Evolutionary conservation across 768 basidiomycete species (phyloP).

Genomic region (Podaxis rugospora): DNA sequence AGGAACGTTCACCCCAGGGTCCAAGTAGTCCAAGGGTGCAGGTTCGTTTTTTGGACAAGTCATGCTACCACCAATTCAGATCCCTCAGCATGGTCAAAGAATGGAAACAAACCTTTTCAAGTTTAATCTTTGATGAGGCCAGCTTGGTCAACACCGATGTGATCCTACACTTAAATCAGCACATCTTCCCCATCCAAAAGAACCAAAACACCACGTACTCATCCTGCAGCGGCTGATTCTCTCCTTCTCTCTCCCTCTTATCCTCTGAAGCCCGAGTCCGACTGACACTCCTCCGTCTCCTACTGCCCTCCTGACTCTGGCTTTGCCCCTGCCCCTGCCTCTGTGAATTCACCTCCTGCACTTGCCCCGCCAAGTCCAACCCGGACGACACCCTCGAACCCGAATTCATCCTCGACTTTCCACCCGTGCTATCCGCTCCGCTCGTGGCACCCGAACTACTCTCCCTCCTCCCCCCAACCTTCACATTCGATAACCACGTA

Average conservation of each 20-base stretch:
- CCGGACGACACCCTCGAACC: conserved; percentile 10
- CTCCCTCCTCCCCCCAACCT: conserved; percentile 49
- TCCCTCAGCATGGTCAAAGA: not conserved
- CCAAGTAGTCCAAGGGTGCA: conserved; percentile 86
- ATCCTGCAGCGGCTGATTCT: conserved; percentile 56
- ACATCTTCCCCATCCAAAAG: not conserved
- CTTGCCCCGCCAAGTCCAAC: conserved; percentile 3
- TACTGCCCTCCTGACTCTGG: conserved; percentile 16
- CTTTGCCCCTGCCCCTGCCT: conserved; percentile 1
- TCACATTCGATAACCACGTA: conserved; percentile 72
- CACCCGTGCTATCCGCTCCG: conserved; percentile 42
- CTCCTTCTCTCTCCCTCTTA: conserved; percentile 29
- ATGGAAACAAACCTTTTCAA: conserved; percentile 64
- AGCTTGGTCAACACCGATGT: conserved; percentile 69
- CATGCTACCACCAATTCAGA: conserved; percentile 39
- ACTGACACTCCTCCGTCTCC: conserved; percentile 46
- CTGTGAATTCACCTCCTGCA: not conserved
- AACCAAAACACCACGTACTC: conserved; percentile 45
- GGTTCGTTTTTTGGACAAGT: conserved; percentile 66
- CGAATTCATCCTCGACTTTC: conserved; percentile 33
- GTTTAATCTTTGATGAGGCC: conserved; percentile 64
- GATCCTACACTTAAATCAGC: conserved; percentile 45
- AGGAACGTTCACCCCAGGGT: conserved; percentile 86
- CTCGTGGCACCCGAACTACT: conserved; percentile 55
- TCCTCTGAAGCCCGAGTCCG: conserved; percentile 31